Base-by-base conservation (phyloP, 2,329 filamentous ascomycete species). In the Pezicula radicicola region DNA sequence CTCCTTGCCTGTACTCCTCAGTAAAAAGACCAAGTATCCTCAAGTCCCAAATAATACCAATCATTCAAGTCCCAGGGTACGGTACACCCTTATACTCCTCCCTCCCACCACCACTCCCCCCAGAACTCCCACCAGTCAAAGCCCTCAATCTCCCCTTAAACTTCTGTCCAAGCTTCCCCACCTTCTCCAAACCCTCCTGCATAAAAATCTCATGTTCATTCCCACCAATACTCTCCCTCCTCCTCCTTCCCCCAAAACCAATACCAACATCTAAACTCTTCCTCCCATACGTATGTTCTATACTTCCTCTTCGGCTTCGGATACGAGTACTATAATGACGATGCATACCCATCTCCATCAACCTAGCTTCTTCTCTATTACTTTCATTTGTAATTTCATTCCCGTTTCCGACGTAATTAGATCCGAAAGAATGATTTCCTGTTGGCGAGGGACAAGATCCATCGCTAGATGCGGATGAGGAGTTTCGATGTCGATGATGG, bases 101-200 rank as follows among this genome's bases (percentile, higher is more conserved):
- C 27, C 42, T 47, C 27, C 15, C 30, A 16, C 45, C 19, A n/a
- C 45, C 45, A 47, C 48, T 50, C 13, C 49, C 50, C 4, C 45
- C 19, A n/a, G 25, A 25, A 37, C 49, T 57, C 16, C 53, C 55
- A 12, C 46, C 54, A 9, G 60, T 62, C 52, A 57, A 56, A 16
- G 58, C 60, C 28, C 60, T 54, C 41, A 62, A 48, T 12, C 60
- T 36, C 3, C 58, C 60, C 52, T 55, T 60, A 42, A 62, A 45
- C 48, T 56, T 59, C 36, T 48, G 51, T 10, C 54, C 53, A 13
- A 56, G 15, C 18, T 30, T 52, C 28, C 54, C 56, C 4, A 50
- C 49, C 12, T 45, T 45, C 19, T 45, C 42, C 19, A 45, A 27
- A 4, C 42, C 27, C 42, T 45, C 42, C 19, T 15, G 37, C n/a